A percentile compares a stretch with the other conserved stretches of the same genome.
Conservation (phyloP, 306 rosid species). For the Pyrus betulifolia region DNA sequence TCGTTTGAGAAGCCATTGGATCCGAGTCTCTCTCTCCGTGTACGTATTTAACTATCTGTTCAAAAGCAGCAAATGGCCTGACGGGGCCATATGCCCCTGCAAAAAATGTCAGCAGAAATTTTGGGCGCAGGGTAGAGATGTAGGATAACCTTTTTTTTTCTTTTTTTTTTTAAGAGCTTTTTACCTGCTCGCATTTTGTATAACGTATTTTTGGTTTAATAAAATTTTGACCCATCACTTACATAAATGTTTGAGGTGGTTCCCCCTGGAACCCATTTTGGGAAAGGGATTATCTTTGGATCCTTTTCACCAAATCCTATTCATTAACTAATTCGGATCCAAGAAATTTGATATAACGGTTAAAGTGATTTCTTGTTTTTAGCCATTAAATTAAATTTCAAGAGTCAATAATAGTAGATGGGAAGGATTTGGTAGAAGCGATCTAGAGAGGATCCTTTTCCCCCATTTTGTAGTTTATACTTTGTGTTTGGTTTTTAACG, state of each 20-base stretch:
- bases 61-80: conserved; percentile 11
- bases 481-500: no score
- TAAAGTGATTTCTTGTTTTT: no score
- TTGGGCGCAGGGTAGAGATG: conserved; percentile 12
- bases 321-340: no score
- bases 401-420: no score
- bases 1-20: conserved; percentile 18
- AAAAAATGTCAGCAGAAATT: conserved; percentile 27
- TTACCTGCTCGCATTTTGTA: neutral
- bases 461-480: no score
- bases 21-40: conserved; percentile 10
- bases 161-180: neutral
- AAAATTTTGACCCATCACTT: neutral
- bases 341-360: no score
- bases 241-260: neutral
- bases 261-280: neutral
- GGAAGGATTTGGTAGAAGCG: no score
- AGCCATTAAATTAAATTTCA: no score
- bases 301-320: no score
- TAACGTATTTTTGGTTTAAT: neutral
- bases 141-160: conserved; percentile 10
- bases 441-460: no score
- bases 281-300: accelerated
- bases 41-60: conserved; percentile 10
- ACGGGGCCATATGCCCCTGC: conserved; percentile 32